phyloP scores from a whole-genome alignment of 768 basidiomycete species.

The Podaxis sp. region DNA sequence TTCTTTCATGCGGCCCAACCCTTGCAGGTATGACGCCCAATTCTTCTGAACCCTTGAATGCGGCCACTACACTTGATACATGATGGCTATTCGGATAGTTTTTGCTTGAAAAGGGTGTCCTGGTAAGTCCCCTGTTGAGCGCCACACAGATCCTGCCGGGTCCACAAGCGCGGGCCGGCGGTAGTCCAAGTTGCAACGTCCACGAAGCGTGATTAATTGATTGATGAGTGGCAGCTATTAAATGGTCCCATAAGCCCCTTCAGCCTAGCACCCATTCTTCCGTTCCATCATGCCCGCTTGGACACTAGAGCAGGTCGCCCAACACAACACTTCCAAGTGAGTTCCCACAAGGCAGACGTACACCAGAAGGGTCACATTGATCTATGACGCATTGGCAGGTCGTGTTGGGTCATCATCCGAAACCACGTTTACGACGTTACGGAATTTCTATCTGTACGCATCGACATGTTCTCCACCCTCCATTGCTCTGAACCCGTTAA shows the following conservation, averaged over 20 bases:
- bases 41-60: not conserved
- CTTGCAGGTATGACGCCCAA: not conserved
- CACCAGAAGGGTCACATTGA: constrained; percentile 2
- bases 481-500: not conserved
- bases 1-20: not conserved
- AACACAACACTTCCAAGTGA: constrained; percentile 55
- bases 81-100: not conserved
- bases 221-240: constrained; percentile 1
- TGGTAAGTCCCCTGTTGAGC: not conserved
- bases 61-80: not conserved
- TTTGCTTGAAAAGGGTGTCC: not conserved
- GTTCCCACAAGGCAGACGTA: constrained; percentile 14
- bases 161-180: too few relatives aligned
- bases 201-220: constrained; percentile 6
- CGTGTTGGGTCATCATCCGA: constrained; percentile 83
- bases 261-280: constrained; percentile 17
- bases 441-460: constrained; percentile 62
- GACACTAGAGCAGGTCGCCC: constrained; percentile 56
- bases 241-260: not conserved
- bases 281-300: constrained; percentile 36
- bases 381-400: constrained; percentile 35
- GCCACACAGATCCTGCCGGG: not conserved
- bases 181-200: not conserved
- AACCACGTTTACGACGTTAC: constrained; percentile 84
- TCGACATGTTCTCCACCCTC: not conserved